Evolutionary conservation across 345 rosid genomes (phyloP).

Genomic region (Microcos paniculata): DNA sequence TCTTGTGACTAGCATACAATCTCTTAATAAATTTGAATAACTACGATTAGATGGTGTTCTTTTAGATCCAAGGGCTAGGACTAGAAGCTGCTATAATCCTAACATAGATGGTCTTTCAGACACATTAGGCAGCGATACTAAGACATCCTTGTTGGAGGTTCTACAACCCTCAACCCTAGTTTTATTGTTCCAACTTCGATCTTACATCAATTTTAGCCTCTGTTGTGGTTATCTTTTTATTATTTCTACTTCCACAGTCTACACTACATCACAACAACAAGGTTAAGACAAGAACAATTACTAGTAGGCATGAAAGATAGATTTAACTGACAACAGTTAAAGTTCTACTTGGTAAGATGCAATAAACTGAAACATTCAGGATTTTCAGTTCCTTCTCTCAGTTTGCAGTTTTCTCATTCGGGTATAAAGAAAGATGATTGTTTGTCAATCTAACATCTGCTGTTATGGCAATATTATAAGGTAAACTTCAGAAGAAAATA

Average conservation of each 20-base stretch:
- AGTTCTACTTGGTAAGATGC: not conserved
- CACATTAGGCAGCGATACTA: not conserved
- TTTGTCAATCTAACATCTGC: not conserved
- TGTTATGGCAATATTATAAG: not conserved
- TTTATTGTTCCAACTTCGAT: not conserved
- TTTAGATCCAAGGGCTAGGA: not conserved
- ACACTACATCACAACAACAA: not conserved
- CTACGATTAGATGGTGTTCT: not conserved
- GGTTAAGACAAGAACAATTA: not conserved
- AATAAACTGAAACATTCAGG: not conserved
- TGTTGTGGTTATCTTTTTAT: not conserved
- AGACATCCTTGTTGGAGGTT: not conserved
- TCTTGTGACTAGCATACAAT: not conserved
- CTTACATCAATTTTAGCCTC: not conserved
- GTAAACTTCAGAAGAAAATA: not conserved
- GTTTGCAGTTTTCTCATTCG: not conserved
- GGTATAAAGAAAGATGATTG: not conserved
- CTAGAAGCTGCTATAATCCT: not conserved
- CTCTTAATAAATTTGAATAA: not conserved
- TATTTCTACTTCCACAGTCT: not conserved
- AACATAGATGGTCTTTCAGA: not conserved
- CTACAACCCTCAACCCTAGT: not conserved
- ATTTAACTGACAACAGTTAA: not conserved
- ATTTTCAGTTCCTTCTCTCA: not conserved
- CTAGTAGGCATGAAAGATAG: too few relatives aligned